Percentiles rank a stretch among this genome's conserved stretches.
Conservation (phyloP, 2,329 filamentous ascomycete species). For the Pseudovirgaria hyperparasitica region DNA sequence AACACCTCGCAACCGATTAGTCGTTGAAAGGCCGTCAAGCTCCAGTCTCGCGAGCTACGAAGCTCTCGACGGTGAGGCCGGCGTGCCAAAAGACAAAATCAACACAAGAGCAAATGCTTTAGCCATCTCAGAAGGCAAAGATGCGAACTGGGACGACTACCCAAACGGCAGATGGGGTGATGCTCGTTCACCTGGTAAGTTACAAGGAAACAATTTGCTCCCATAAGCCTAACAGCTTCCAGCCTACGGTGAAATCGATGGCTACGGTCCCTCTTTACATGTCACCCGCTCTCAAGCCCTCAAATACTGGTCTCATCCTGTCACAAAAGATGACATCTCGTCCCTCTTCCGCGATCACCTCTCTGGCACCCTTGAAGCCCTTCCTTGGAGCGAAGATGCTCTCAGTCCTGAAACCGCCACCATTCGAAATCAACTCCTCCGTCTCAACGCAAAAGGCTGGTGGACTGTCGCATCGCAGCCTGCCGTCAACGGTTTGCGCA, state of each 20-base stretch:
- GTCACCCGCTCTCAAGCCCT: conserved; percentile 77
- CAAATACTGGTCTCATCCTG: conserved; percentile 73
- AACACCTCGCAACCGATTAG: conserved; percentile 75
- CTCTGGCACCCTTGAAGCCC: conserved; percentile 61
- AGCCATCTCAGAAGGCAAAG: conserved; percentile 86
- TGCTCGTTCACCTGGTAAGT: conserved; percentile 56
- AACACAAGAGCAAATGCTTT: conserved; percentile 75
- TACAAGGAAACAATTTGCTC: background rate
- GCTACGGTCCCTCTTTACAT: conserved; percentile 93
- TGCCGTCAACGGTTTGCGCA: conserved; percentile 74
- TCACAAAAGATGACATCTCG: conserved; percentile 57
- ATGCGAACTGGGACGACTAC: conserved; percentile 98
- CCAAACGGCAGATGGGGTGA: conserved; percentile 95
- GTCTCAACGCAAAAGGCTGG: conserved; percentile 74
- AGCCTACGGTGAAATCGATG: conserved; percentile 91
- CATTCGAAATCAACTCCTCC: conserved; percentile 64
- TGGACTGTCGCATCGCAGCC: conserved; percentile 96
- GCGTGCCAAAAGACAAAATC: conserved; percentile 55
- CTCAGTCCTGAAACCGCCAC: conserved; percentile 71
- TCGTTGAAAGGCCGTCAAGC: conserved; percentile 53
- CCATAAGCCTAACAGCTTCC: conserved; percentile 6
- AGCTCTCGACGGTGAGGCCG: conserved; percentile 63
- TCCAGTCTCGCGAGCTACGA: conserved; percentile 42
- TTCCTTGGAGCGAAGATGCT: conserved; percentile 90
- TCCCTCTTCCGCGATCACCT: conserved; percentile 72